These are phyloP conservation scores for Hypoxylon perforatum DNA, from an alignment of 495 filamentous ascomycete species.

Conservation along the genomic window DNA sequence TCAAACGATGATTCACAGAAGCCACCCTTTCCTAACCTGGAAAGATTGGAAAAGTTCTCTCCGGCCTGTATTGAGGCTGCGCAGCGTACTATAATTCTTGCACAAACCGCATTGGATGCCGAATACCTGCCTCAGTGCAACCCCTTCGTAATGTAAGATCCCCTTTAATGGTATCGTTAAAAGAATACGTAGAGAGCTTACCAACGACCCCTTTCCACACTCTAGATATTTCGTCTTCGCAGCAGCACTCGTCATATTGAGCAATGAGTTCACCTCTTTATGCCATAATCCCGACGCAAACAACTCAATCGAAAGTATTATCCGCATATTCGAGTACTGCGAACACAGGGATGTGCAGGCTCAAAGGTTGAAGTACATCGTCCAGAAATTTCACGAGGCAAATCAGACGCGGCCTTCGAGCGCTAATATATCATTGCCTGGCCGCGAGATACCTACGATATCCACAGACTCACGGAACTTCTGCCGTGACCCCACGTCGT, in stretches of 20 bases:
- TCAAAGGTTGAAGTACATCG: slow-evolving; percentile 70
- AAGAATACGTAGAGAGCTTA: slow-evolving; percentile 9
- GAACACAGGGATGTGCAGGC: slow-evolving; percentile 73
- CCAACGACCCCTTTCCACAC: not conserved
- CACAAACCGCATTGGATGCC: slow-evolving; percentile 67
- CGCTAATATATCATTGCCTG: slow-evolving; percentile 34
- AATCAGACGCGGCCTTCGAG: slow-evolving; percentile 27
- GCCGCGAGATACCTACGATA: slow-evolving; percentile 39
- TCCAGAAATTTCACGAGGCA: slow-evolving; percentile 68
- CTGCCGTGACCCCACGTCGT: slow-evolving; percentile 46
- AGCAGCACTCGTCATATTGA: slow-evolving; percentile 73
- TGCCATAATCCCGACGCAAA: slow-evolving; percentile 67
- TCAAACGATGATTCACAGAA: slow-evolving; percentile 45
- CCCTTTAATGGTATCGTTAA: not conserved
- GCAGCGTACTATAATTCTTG: slow-evolving; percentile 71
- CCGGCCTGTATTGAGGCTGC: slow-evolving; percentile 78
- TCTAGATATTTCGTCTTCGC: slow-evolving; percentile 76
- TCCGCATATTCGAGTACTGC: slow-evolving; percentile 70
- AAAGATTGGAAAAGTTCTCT: slow-evolving; percentile 70
- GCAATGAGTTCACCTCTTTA: slow-evolving; percentile 75
- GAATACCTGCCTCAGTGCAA: slow-evolving; percentile 73
- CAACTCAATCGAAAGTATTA: slow-evolving; percentile 66
- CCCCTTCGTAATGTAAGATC: slow-evolving; percentile 71
- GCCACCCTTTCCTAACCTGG: not conserved
- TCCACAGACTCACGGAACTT: slow-evolving; percentile 41